Evolutionary conservation across 2,329 filamentous ascomycete species (phyloP).

Genomic region (Exophiala aquamarina): DNA sequence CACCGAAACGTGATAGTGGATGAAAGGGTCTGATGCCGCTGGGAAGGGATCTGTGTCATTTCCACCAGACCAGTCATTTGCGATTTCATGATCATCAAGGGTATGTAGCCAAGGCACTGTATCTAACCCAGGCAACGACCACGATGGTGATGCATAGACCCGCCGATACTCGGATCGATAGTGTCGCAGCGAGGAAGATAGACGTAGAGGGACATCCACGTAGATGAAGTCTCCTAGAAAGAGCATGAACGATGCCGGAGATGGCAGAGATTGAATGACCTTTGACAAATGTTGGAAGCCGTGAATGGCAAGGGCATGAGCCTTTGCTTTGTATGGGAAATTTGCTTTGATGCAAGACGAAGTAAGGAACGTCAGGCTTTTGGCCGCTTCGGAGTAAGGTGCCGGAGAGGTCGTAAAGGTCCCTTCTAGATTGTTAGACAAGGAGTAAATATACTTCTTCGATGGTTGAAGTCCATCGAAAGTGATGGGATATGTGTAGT

Average conservation of each 20-base stretch:
- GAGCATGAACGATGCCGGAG: constrained; percentile 65
- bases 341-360: constrained; percentile 91
- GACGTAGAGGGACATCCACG: constrained; percentile 76
- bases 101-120: constrained; percentile 97
- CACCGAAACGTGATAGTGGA: constrained; percentile 77
- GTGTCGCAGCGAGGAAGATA: constrained; percentile 69
- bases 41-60: constrained; percentile 79
- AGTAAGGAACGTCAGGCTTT: constrained; percentile 84
- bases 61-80: constrained; percentile 80
- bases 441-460: constrained; percentile 76
- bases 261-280: constrained; percentile 68
- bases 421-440: constrained; percentile 84
- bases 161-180: constrained; percentile 92
- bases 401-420: constrained; percentile 76
- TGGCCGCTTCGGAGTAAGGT: constrained; percentile 62
- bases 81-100: constrained; percentile 93
- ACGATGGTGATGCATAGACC: constrained; percentile 94
- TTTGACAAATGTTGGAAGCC: constrained; percentile 75
- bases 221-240: constrained; percentile 55
- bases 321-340: constrained; percentile 83
- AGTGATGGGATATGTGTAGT: constrained; percentile 73
- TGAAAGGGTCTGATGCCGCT: constrained; percentile 79
- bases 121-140: constrained; percentile 65
- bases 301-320: constrained; percentile 68
- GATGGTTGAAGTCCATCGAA: constrained; percentile 69